These are phyloP conservation scores for Penicillium turbatum DNA, from an alignment of 495 filamentous ascomycete species.

Conservation along the genomic window DNA sequence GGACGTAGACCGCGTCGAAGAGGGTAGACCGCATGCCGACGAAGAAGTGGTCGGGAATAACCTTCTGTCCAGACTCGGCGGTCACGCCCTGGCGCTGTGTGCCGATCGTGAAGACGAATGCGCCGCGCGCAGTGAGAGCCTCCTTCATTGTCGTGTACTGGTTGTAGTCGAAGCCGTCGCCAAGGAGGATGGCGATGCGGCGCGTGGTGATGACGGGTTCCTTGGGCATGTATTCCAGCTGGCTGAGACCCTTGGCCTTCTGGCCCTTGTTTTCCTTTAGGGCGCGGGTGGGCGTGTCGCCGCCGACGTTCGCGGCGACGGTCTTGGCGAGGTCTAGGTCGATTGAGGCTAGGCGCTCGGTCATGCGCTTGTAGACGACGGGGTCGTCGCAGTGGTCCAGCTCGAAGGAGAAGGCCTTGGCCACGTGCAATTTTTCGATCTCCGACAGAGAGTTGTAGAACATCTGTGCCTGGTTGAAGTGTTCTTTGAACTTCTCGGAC, in stretches of 20 bases:
- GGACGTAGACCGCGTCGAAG: slow-evolving; percentile 80
- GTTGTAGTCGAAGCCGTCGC: slow-evolving; percentile 71
- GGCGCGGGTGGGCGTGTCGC: slow-evolving; percentile 50
- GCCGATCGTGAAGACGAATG: slow-evolving; percentile 71
- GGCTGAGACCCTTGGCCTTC: slow-evolving; percentile 60
- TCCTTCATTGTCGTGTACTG: slow-evolving; percentile 61
- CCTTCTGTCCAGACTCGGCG: slow-evolving; percentile 48
- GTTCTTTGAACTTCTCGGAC: slow-evolving; percentile 77
- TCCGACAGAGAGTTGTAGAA: slow-evolving; percentile 79
- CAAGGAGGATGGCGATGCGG: slow-evolving; percentile 72
- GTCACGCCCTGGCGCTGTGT: slow-evolving; percentile 51
- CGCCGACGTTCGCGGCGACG: slow-evolving; percentile 68
- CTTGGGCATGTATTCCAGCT: slow-evolving; percentile 59
- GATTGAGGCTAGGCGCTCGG: slow-evolving; percentile 65
- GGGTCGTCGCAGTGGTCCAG: slow-evolving; percentile 88
- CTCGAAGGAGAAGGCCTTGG: slow-evolving; percentile 72
- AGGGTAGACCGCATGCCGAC: slow-evolving; percentile 79
- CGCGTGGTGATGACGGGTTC: slow-evolving; percentile 66
- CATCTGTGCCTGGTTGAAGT: slow-evolving; percentile 57
- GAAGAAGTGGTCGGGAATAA: slow-evolving; percentile 74
- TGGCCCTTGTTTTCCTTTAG: slow-evolving; percentile 59
- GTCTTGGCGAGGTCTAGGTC: slow-evolving; percentile 65
- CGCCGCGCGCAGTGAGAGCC: slow-evolving; percentile 55
- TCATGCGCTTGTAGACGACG: slow-evolving; percentile 70
- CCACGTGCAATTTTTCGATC: slow-evolving; percentile 67